phyloP scores from a whole-genome alignment of 2,329 filamentous ascomycete species.

The Tolypocladium endophyticum region DNA sequence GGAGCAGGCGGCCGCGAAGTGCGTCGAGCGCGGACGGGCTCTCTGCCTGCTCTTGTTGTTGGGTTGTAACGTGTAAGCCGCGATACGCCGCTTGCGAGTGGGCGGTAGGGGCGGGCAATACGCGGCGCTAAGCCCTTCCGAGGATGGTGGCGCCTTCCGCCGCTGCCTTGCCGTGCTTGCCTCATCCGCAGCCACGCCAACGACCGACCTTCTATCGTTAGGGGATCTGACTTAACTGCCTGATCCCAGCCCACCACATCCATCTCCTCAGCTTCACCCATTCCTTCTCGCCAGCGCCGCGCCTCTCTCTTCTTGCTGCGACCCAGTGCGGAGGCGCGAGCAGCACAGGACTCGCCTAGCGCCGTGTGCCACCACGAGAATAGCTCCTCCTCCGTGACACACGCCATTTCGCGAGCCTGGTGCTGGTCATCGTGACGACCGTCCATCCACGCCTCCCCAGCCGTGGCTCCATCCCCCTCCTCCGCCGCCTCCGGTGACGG shows the following conservation, averaged over 20 bases:
- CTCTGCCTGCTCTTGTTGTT: not conserved
- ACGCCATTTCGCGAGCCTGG: not conserved
- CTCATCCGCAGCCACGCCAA: not conserved
- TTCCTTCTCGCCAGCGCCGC: not conserved
- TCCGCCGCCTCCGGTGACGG: not conserved
- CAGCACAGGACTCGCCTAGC: not conserved
- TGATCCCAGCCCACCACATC: not conserved
- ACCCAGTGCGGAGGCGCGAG: not conserved
- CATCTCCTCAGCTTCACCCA: not conserved
- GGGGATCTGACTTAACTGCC: not conserved
- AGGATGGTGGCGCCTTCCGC: not conserved
- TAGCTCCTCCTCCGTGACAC: not conserved
- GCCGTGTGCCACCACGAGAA: not conserved
- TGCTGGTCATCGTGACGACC: not conserved
- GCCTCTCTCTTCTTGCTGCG: not conserved
- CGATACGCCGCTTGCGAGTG: not conserved
- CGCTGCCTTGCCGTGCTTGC: not conserved
- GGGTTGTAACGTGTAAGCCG: not conserved
- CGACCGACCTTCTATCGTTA: not conserved
- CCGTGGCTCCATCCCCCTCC: not conserved
- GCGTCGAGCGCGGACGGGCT: too few species aligned
- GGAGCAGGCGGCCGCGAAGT: not conserved
- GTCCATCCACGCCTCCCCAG: not conserved
- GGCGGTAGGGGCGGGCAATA: not conserved
- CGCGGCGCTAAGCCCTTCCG: constrained; percentile 2